Conservation (phyloP, 495 filamentous ascomycete genomes). For the Aspergillus diversus region DNA sequence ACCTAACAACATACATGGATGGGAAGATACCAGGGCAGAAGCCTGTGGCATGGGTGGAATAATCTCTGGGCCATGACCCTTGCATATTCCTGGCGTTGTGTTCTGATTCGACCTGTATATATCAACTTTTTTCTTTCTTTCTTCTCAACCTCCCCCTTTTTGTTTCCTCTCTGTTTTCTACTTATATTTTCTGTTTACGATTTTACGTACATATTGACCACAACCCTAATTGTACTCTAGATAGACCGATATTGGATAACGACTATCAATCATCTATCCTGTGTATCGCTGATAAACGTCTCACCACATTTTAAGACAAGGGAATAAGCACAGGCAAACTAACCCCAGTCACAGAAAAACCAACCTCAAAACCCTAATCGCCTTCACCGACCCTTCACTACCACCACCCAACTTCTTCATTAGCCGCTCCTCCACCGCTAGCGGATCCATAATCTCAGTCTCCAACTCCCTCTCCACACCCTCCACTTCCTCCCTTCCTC, state of each 20-base stretch:
- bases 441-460: slow-evolving; percentile 24
- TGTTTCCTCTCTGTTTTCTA: neutral
- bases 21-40: neutral
- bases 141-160: neutral
- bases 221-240: slow-evolving; percentile 13
- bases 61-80: neutral
- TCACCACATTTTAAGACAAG: neutral
- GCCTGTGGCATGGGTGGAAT: neutral
- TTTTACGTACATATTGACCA: slow-evolving; percentile 21
- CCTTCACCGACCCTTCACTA: slow-evolving; percentile 14
- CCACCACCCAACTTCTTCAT: slow-evolving; percentile 17
- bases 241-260: neutral
- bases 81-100: slow-evolving; percentile 4
- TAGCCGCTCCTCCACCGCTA: slow-evolving; percentile 11
- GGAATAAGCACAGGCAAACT: neutral
- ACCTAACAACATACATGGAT: neutral
- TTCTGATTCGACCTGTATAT: neutral
- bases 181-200: slow-evolving; percentile 5
- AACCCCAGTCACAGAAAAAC: slow-evolving; percentile 1
- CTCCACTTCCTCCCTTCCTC: slow-evolving; percentile 13
- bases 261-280: neutral
- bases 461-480: slow-evolving; percentile 21
- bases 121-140: neutral
- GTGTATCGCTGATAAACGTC: too few species aligned
- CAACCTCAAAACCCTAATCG: slow-evolving; percentile 18